Percentiles rank a stretch among this genome's conserved stretches.
Evolutionary conservation across 1,284 basidiomycete genomes (phyloP).

Genomic region (Papiliotrema terrestris): DNA sequence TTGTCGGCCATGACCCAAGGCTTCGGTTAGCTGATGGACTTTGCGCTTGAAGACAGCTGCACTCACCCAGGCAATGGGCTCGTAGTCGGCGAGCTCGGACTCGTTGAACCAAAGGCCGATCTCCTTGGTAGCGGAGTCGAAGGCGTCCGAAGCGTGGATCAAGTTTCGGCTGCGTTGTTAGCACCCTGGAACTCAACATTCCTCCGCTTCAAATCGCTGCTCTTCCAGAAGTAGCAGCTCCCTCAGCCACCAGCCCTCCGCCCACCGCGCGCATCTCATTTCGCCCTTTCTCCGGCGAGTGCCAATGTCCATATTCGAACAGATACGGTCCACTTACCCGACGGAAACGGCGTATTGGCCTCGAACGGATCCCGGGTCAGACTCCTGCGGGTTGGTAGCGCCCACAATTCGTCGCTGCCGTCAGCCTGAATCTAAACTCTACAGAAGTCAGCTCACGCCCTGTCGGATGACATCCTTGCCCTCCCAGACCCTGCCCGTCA

Average conservation of each 20-base stretch:
- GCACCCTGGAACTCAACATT: not conserved
- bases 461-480: conserved; percentile 46
- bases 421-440: not conserved
- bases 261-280: no score
- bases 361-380: conserved; percentile 41
- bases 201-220: no score
- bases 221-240: no score
- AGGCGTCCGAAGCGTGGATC: conserved; percentile 52
- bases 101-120: conserved; percentile 53
- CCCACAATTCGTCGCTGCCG: conserved; percentile 42
- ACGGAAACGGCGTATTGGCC: conserved; percentile 46
- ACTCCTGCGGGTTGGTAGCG: conserved; percentile 45
- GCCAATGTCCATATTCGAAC: not conserved
- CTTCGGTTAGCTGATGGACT: conserved; percentile 11
- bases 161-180: conserved; percentile 45
- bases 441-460: conserved; percentile 26
- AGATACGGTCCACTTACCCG: conserved; percentile 21
- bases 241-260: no score
- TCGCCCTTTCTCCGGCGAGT: no score
- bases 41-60: not conserved
- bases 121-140: conserved; percentile 53
- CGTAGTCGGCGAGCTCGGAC: conserved; percentile 49
- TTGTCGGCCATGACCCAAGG: conserved; percentile 44
- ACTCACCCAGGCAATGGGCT: conserved; percentile 44
- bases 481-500: conserved; percentile 35